Base-by-base conservation (phyloP, 148 eudicot genomes). In the Salicornia ramosissima region DNA sequence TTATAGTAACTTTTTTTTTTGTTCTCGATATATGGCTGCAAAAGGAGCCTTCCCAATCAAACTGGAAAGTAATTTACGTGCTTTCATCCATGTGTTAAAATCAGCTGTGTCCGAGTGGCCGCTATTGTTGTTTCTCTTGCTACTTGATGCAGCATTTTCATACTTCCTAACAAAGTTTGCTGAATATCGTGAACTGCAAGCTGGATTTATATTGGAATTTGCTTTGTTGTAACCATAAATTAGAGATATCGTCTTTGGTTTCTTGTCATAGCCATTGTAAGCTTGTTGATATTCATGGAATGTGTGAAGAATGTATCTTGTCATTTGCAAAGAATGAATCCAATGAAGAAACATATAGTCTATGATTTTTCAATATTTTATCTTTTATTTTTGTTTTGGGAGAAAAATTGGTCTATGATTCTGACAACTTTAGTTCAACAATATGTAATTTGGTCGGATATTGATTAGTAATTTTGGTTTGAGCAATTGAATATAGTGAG, bases 61-160 rank as follows among this genome's bases (percentile, higher is more conserved):
- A 64, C 66, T 36, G 26, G 67, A 74, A 29, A 86, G 50, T 43
- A 82, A 70, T 53, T 49, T 80, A 8, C 62, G 65, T 30, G 83
- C 83, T 8, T 72, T 82, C 51, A 76, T 71, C 77, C 61, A 58
- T 58, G 56, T 74, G 68, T 67, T 89, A 51, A 82, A 80, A 33
- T 75, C 83, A 13, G 86, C 83, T 16, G 84, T 72, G 12, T 86
- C 83, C 49, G 96, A 90, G 81, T 90, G 96, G 96, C n/a, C n/a
- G n/a, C 63, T 90, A 28, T 83, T 90, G 74, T 79, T 90, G 21
- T 87, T 87, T 71, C 65, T 87, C 76, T 80, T 90, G 76, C 79
- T 83, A 57, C 71, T 88, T 40, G 86, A 90, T 70, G 90, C 83
- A 14, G 82, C 79, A 69, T 86, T 88, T 30, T 80, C 85, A 8